These are phyloP conservation scores for Penstemon davidsonii DNA, from an alignment of 257 asterid species.

Conservation along the genomic window DNA sequence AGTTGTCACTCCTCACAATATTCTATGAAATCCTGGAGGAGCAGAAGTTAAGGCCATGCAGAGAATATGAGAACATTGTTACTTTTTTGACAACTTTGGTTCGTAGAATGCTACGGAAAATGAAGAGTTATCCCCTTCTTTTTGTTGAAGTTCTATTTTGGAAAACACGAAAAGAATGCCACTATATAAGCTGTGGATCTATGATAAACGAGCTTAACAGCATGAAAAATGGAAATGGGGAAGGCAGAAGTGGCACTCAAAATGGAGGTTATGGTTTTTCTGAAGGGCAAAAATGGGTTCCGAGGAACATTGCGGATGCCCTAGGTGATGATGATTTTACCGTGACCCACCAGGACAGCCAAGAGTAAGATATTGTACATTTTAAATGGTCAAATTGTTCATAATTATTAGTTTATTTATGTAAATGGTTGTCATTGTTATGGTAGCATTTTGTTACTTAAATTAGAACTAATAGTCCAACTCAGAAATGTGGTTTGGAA, in stretches of 20 bases:
- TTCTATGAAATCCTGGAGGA: constrained; percentile 87
- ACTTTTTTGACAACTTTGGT: constrained; percentile 66
- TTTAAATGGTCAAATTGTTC: constrained; percentile 17
- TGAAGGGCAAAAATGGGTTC: constrained; percentile 55
- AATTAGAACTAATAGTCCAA: constrained; percentile 8
- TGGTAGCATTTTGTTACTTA: constrained; percentile 9
- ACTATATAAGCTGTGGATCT: constrained; percentile 71
- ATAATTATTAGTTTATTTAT: constrained; percentile 20
- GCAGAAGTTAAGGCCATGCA: constrained; percentile 80
- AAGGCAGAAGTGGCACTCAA: constrained; percentile 33
- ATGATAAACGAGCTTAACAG: constrained; percentile 66
- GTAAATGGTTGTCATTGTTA: constrained; percentile 18
- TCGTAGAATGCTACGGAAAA: constrained; percentile 81
- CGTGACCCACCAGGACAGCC: constrained; percentile 31
- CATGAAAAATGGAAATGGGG: constrained; percentile 40
- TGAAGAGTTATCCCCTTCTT: constrained; percentile 88
- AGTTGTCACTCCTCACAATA: constrained; percentile 76
- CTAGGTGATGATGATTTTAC: constrained; percentile 88
- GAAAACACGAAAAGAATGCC: constrained; percentile 85
- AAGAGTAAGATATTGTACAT: constrained; percentile 40
- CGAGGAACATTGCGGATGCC: constrained; percentile 90
- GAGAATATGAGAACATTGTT: constrained; percentile 73
- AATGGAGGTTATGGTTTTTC: constrained; percentile 49
- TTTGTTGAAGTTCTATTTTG: constrained; percentile 75
- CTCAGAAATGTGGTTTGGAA: constrained; percentile 4